These are phyloP conservation scores for Tubosaeta brunneosetosa DNA, from an alignment of 768 basidiomycete species.

Conservation along the genomic window DNA sequence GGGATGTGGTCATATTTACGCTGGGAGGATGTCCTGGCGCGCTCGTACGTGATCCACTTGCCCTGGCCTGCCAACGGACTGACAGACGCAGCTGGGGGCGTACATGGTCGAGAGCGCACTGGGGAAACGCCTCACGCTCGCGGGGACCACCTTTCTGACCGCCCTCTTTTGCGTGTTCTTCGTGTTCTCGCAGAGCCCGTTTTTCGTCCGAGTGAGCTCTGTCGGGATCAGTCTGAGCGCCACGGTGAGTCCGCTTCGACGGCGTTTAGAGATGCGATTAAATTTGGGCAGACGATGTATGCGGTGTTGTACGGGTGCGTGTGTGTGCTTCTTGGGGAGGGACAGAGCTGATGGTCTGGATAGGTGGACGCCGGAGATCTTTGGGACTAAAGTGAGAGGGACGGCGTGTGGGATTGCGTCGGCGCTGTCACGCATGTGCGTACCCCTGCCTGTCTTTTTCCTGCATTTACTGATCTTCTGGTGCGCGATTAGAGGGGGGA, in stretches of 20 bases:
- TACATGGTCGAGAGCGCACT: slow-evolving; percentile 68
- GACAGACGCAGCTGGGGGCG: slow-evolving; percentile 45
- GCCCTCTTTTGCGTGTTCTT: slow-evolving; percentile 72
- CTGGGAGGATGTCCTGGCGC: slow-evolving; percentile 83
- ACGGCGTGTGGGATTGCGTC: slow-evolving; percentile 87
- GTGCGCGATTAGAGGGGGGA: slow-evolving; percentile 59
- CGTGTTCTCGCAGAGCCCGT: slow-evolving; percentile 49
- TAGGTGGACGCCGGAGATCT: slow-evolving; percentile 77
- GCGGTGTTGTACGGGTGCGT: slow-evolving; percentile 69
- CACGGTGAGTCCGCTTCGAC: slow-evolving; percentile 12
- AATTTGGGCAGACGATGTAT: slow-evolving; percentile 62
- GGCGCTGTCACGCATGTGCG: slow-evolving; percentile 78
- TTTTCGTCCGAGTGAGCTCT: slow-evolving; percentile 60
- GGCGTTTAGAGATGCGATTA: not conserved
- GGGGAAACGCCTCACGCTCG: slow-evolving; percentile 70
- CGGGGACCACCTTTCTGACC: slow-evolving; percentile 70
- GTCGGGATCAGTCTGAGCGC: slow-evolving; percentile 54
- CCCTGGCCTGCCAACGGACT: not conserved
- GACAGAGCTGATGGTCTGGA: not conserved
- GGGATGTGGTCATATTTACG: slow-evolving; percentile 81
- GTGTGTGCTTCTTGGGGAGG: too few species aligned
- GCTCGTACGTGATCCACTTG: slow-evolving; percentile 46
- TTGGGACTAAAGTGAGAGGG: slow-evolving; percentile 76
- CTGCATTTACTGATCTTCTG: not conserved
- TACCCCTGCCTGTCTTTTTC: slow-evolving; percentile 5